Conservation (phyloP, 306 rosid genomes). For the Acacia crassicarpa region DNA sequence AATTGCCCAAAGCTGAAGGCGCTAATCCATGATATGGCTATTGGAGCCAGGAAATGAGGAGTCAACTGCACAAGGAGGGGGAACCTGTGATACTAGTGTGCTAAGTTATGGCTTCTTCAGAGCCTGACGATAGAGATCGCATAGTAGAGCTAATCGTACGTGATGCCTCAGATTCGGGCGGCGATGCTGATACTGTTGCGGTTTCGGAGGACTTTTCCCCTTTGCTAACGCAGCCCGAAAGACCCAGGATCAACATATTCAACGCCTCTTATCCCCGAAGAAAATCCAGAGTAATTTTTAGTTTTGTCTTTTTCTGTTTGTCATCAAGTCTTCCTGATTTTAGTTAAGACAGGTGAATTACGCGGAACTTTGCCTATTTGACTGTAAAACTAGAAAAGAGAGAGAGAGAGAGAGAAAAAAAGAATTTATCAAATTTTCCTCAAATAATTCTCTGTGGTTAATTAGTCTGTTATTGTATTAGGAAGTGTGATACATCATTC, state of each 20-base stretch:
- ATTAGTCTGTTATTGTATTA: background rate
- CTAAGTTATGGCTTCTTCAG: conserved; percentile 42
- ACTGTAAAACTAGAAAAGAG: background rate
- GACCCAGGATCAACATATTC: conserved; percentile 82
- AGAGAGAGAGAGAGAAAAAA: no score
- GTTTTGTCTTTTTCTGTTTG: background rate
- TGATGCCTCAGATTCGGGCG: conserved; percentile 28
- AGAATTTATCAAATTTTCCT: background rate
- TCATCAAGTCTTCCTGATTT: background rate
- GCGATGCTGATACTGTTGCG: conserved; percentile 20
- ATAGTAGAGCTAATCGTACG: conserved; percentile 58
- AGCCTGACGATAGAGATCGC: conserved; percentile 39
- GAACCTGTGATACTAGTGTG: background rate
- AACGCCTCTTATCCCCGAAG: conserved; percentile 65
- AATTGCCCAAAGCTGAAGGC: no score
- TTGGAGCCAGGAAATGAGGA: background rate
- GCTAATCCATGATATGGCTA: no score
- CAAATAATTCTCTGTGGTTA: no score
- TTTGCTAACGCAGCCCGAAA: conserved; percentile 51
- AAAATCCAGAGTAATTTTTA: conserved; percentile 47
- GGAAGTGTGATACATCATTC: background rate
- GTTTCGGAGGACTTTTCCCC: conserved; percentile 45
- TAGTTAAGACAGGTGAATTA: background rate
- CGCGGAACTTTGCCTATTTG: background rate
- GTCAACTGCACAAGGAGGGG: background rate